Conservation (phyloP, 345 rosid genomes). For the Lumnitzera racemosa region DNA sequence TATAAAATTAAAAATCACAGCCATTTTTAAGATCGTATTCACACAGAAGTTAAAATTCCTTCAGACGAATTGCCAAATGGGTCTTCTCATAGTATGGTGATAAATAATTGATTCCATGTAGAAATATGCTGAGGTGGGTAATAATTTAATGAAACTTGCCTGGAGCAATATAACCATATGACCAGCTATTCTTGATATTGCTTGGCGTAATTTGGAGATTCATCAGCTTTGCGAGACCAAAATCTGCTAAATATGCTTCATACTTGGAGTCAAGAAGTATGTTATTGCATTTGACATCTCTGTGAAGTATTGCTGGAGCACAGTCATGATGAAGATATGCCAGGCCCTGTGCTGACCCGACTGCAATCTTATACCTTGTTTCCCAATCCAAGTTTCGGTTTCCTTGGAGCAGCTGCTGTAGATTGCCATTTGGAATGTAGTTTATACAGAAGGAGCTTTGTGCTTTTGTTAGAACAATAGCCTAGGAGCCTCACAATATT, state of each 20-base stretch:
- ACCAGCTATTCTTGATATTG: conserved; percentile 90
- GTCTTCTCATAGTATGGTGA: too few species aligned
- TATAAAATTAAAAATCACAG: too few species aligned
- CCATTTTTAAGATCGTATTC: too few species aligned
- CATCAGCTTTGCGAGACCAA: conserved; percentile 87
- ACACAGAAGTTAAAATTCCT: too few species aligned
- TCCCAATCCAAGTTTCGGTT: conserved; percentile 84
- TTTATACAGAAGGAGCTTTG: conserved; percentile 85
- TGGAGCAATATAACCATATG: conserved; percentile 95
- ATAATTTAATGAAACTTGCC: conserved; percentile 31
- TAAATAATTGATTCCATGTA: too few species aligned
- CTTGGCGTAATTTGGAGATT: conserved; percentile 68
- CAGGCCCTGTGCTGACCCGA: conserved; percentile 87
- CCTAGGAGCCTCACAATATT: conserved; percentile 88
- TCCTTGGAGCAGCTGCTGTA: conserved; percentile 62
- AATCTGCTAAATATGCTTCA: conserved; percentile 84
- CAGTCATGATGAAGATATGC: conserved; percentile 96
- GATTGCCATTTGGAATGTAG: conserved; percentile 74
- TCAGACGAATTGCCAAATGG: too few species aligned
- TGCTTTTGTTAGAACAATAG: conserved; percentile 75
- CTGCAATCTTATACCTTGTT: conserved; percentile 80
- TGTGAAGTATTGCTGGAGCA: conserved; percentile 75
- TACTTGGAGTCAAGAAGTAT: conserved; percentile 77
- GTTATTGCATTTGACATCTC: conserved; percentile 91
- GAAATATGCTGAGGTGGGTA: not conserved